phyloP scores from a whole-genome alignment of 2,329 filamentous ascomycete species.

The Colletotrichum lupini region DNA sequence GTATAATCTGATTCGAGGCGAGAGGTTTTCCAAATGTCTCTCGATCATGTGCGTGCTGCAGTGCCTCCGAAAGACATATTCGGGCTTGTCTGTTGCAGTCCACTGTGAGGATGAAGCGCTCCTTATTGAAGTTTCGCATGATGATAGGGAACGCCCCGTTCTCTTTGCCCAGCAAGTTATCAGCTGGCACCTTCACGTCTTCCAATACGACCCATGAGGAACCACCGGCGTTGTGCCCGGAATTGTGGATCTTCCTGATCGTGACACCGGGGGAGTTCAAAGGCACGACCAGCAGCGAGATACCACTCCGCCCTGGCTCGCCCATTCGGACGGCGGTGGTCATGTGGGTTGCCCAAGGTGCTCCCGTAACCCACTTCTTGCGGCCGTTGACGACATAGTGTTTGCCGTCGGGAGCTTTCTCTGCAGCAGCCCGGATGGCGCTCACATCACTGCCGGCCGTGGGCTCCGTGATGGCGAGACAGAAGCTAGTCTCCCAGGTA shows the following conservation, averaged over 20 bases:
- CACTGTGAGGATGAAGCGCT: constrained; percentile 68
- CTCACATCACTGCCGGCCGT: constrained; percentile 68
- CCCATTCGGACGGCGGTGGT: constrained; percentile 72
- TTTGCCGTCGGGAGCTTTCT: constrained; percentile 53
- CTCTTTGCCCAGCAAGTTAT: constrained; percentile 64
- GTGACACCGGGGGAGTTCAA: constrained; percentile 60
- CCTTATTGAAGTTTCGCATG: constrained; percentile 70
- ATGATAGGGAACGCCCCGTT: constrained; percentile 67
- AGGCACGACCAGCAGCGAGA: constrained; percentile 69
- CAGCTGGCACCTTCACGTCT: constrained; percentile 63
- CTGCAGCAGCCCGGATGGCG: constrained; percentile 70
- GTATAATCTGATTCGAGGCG: constrained; percentile 68
- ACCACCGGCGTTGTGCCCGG: constrained; percentile 74
- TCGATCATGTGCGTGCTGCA: constrained; percentile 60
- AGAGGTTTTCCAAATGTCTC: constrained; percentile 70
- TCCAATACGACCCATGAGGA: constrained; percentile 67
- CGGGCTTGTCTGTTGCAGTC: constrained; percentile 68
- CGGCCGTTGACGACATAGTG: constrained; percentile 72
- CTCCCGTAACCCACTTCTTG: constrained; percentile 77
- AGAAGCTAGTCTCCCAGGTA: constrained; percentile 69
- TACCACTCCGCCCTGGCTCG: constrained; percentile 60
- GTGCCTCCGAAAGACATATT: constrained; percentile 64
- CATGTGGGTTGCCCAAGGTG: constrained; percentile 69
- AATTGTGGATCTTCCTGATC: constrained; percentile 69
- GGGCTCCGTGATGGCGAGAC: constrained; percentile 74